Evolutionary conservation across 164 flowering plant genomes (phyloP).

Genomic region (Dillenia suffruticosa): DNA sequence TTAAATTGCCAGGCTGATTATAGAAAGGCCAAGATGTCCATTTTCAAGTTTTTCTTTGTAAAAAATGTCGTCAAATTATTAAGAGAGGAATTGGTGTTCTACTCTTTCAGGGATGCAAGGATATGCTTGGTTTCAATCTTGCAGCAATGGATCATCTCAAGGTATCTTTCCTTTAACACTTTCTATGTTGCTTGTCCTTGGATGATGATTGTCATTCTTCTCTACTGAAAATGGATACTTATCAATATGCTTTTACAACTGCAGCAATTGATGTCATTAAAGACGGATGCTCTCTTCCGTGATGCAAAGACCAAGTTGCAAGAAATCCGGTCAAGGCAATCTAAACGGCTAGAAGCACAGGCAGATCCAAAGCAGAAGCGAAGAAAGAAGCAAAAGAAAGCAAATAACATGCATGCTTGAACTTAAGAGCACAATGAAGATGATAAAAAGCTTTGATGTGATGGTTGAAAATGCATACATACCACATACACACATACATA

Average conservation of each 20-base stretch:
- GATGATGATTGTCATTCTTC: neutral
- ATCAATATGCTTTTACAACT: conserved; percentile 5
- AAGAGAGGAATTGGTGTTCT: conserved; percentile 2
- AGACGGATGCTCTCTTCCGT: conserved; percentile 76
- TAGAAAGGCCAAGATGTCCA: too few species aligned
- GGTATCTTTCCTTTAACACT: conserved; percentile 31
- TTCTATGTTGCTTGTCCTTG: neutral
- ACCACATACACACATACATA: too few species aligned
- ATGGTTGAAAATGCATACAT: too few species aligned
- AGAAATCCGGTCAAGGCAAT: conserved; percentile 59
- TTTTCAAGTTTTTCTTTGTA: neutral
- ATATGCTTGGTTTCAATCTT: conserved; percentile 82
- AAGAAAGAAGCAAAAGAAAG: conserved; percentile 62
- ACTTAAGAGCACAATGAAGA: too few species aligned
- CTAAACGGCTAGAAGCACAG: conserved; percentile 53
- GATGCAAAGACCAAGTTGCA: conserved; percentile 74
- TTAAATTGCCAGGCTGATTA: too few species aligned
- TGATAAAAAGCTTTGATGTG: too few species aligned
- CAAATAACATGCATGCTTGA: conserved; percentile 8
- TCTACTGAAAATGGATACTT: conserved; percentile 2
- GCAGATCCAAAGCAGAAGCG: conserved; percentile 34
- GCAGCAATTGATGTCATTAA: conserved; percentile 85
- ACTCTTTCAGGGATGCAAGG: conserved; percentile 78
- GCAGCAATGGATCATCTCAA: conserved; percentile 97
- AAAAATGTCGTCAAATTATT: neutral